phyloP scores from a whole-genome alignment of 2,329 filamentous ascomycete species.

The Trichoderma arundinaceum region DNA sequence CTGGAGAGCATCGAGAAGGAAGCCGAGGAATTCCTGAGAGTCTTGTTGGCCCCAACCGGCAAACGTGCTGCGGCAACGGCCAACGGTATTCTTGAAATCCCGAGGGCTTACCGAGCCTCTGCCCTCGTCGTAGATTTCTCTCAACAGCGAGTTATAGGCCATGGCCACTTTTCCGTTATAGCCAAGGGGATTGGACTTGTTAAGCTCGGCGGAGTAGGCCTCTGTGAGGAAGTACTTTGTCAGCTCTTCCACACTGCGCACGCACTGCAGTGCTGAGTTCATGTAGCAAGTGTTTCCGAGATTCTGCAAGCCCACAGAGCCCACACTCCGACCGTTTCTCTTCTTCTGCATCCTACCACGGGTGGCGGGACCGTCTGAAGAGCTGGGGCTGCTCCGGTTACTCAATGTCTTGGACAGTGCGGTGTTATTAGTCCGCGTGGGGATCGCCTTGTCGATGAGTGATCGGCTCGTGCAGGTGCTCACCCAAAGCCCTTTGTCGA shows the following conservation, averaged over 20 bases:
- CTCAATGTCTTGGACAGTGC: slow-evolving; percentile 39
- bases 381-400: slow-evolving; percentile 71
- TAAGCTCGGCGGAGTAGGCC: slow-evolving; percentile 80
- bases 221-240: slow-evolving; percentile 86
- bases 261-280: slow-evolving; percentile 95
- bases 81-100: slow-evolving; percentile 82
- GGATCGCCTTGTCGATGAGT: slow-evolving; percentile 46
- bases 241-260: slow-evolving; percentile 90
- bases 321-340: slow-evolving; percentile 71
- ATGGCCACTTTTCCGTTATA: slow-evolving; percentile 87
- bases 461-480: slow-evolving; percentile 52
- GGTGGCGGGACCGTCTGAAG: slow-evolving; percentile 64
- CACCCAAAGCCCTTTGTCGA: slow-evolving; percentile 63
- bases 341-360: slow-evolving; percentile 74
- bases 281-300: slow-evolving; percentile 98
- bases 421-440: slow-evolving; percentile 40
- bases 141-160: slow-evolving; percentile 76
- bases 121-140: slow-evolving; percentile 76
- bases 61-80: slow-evolving; percentile 81
- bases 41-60: slow-evolving; percentile 96
- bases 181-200: slow-evolving; percentile 81
- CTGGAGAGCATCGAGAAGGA: slow-evolving; percentile 90
- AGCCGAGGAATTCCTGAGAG: slow-evolving; percentile 95
- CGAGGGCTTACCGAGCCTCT: slow-evolving; percentile 75
- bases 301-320: slow-evolving; percentile 84